Conservation (phyloP, 768 basidiomycete genomes). For the Naematelia aurantialba region DNA sequence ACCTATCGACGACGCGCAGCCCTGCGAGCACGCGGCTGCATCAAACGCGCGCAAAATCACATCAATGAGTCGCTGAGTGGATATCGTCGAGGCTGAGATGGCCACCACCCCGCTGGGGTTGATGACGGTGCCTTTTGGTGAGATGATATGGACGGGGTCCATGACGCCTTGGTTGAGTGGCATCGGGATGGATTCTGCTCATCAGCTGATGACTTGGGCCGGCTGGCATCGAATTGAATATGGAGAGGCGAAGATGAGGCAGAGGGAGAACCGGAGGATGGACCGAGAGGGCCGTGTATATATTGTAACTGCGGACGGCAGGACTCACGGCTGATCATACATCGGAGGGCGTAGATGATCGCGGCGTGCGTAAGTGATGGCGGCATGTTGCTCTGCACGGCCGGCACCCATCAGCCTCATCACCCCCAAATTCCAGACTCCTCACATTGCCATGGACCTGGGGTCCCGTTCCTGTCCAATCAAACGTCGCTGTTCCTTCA, state of each 20-base stretch:
- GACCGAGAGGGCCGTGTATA: slow-evolving; percentile 4
- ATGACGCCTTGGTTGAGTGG: slow-evolving; percentile 21
- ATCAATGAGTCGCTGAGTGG: slow-evolving; percentile 27
- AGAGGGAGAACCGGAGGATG: background rate
- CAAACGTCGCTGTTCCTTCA: slow-evolving; percentile 28
- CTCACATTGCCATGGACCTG: slow-evolving; percentile 26
- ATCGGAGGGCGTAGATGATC: slow-evolving; percentile 26
- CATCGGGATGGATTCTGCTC: slow-evolving; percentile 3
- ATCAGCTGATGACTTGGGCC: slow-evolving; percentile 9
- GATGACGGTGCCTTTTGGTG: slow-evolving; percentile 17
- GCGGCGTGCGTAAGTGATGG: slow-evolving; percentile 22
- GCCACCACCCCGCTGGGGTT: slow-evolving; percentile 21
- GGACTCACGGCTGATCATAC: slow-evolving; percentile 13
- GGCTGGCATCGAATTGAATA: no score
- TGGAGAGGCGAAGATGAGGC: no score
- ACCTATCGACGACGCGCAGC: slow-evolving; percentile 26
- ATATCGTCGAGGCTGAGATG: slow-evolving; percentile 27
- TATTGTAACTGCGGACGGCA: no score
- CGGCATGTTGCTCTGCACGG: slow-evolving; percentile 12
- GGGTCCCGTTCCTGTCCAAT: slow-evolving; percentile 30
- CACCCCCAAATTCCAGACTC: background rate
- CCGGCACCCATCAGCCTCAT: background rate
- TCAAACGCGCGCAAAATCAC: slow-evolving; percentile 25
- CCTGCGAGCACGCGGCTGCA: slow-evolving; percentile 26
- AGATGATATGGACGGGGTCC: slow-evolving; percentile 22